Base-by-base conservation (phyloP, 2,329 filamentous ascomycete species). In the Fusarium nematophilum region DNA sequence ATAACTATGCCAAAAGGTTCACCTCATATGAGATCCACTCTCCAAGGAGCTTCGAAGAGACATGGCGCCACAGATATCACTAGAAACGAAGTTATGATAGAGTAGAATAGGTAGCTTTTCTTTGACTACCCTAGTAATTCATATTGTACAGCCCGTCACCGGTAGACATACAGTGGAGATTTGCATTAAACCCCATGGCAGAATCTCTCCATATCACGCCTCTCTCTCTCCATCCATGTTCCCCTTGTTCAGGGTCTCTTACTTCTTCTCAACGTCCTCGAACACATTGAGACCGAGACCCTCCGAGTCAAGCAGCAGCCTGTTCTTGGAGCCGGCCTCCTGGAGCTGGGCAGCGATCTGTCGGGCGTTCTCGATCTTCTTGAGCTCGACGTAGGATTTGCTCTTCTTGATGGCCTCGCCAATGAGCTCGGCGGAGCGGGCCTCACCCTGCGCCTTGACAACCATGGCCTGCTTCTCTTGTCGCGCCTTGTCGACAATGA, bases 401-500 rank as follows among this genome's bases (percentile, higher is more conserved):
- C 86, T 96, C 90, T 98, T 99, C 91, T 98, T 99, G 88, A 99
- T 96, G 59, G 95, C 95, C 47, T 99, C 95, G 78, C 95, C 95
- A 72, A 99, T 97, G 64, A 99, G 89, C 81, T 99, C 93, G 39
- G 95, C 95, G 31, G 95, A 98, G 66, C 95, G 91, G 43, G 95
- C 95, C 82, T 99, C 95, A 92, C 95, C 95, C 87, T 98, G 95
- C 4, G 95, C 95, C 80, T 93, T 92, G 74, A 99, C 95, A 51
- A 99, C 93, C 82, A 93, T 97, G 70, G 95, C 95, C 81, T 99
- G 95, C 85, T 99, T 99, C 86, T 99, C 95, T 80, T 99, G 95
- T 67, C 95, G 90, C 48, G 95, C 95, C 83, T 98, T 97, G 88
- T 99, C 95, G 66, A 99, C 95, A 46, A 99, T 85, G 81, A 99